Base-by-base conservation (phyloP, 2,329 filamentous ascomycete species). In the Microcyclosporella mali region DNA sequence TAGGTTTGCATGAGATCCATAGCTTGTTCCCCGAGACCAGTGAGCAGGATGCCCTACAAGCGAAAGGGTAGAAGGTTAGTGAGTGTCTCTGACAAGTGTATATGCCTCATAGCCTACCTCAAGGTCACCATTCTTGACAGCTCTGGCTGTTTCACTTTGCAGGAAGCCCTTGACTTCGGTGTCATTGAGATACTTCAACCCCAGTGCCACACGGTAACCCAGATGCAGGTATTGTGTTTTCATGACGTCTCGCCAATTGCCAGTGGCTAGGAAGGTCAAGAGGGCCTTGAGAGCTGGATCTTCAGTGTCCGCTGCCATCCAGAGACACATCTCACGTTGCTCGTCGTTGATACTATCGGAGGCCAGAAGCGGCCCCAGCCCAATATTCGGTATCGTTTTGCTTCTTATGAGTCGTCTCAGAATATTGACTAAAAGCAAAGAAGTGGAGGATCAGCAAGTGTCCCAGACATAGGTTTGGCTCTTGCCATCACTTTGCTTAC, bases 231-330 rank as follows among this genome's bases (percentile, higher is more conserved):
- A 84, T 15, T 75, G 71, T 59, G 88, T 85, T 50, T 82, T 77
- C 30, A 84, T 81, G 31, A 92, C 84, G 31, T 77, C 75, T 14
- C 76, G 70, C 87, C 87, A 92, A 60, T 88, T 77, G 3, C 83
- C 82, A 0, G 81, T 86, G 8, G 82, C 81, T 47, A 92, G 85
- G 52, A 86, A 81, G 2, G 82, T 81, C 17, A 87, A 85, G 36
- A 92, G 83, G 4, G 85, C 85, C 42, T 85, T 82, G 17, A 92
- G 74, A 58, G 89, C 90, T 0, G 85, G 82, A 55, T 92, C 85
- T 0, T 82, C 80, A 47, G 83, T 72, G 53, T 81, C 77, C 47
- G 77, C 77, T 17, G 75, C 74, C 62, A 82, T 78, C 65, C 78
- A 79, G 9, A 70, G 65, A 49, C 79, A 81, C 33, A 79, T 75